These are phyloP conservation scores for Tylopilus sp. DNA, from an alignment of 1,284 basidiomycete genomes.

Conservation along the genomic window DNA sequence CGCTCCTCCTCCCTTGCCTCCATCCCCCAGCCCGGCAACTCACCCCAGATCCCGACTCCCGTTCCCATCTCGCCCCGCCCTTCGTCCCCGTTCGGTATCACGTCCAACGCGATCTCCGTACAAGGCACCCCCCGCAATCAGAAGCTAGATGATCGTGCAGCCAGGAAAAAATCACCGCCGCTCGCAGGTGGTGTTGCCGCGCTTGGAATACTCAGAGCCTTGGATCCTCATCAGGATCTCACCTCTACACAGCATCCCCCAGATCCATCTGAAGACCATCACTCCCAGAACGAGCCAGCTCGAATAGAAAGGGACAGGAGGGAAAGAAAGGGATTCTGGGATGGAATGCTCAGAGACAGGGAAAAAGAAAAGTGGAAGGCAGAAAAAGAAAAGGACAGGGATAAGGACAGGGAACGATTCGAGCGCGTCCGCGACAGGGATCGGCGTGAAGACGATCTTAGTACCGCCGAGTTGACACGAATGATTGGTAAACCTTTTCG, in stretches of 20 bases:
- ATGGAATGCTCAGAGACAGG: slow-evolving; percentile 36
- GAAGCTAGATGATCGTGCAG: slow-evolving; percentile 20
- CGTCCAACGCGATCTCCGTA: slow-evolving; percentile 11
- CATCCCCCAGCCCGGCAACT: slow-evolving; percentile 36
- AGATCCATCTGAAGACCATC: slow-evolving; percentile 31
- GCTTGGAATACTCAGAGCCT: slow-evolving; percentile 52
- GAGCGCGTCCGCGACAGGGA: slow-evolving; percentile 29
- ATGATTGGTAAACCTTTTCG: slow-evolving; percentile 55
- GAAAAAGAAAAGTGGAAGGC: slow-evolving; percentile 33
- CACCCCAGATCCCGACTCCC: slow-evolving; percentile 34
- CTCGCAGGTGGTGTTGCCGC: slow-evolving; percentile 34
- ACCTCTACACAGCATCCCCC: slow-evolving; percentile 17
- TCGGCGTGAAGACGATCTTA: slow-evolving; percentile 40
- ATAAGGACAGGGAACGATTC: slow-evolving; percentile 26
- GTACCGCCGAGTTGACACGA: slow-evolving; percentile 53
- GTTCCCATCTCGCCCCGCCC: slow-evolving; percentile 34
- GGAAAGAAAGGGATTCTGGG: slow-evolving; percentile 54
- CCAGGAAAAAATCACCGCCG: slow-evolving; percentile 34
- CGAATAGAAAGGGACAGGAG: slow-evolving; percentile 38
- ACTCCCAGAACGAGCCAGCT: slow-evolving; percentile 28
- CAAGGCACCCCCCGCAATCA: slow-evolving; percentile 14
- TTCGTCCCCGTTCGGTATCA: slow-evolving; percentile 41
- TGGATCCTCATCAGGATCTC: slow-evolving; percentile 47
- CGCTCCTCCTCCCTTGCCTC: slow-evolving; percentile 46
- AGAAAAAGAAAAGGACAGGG: slow-evolving; percentile 24